phyloP scores from a whole-genome alignment of 257 asterid genomes.

The Jasminum sambac region DNA sequence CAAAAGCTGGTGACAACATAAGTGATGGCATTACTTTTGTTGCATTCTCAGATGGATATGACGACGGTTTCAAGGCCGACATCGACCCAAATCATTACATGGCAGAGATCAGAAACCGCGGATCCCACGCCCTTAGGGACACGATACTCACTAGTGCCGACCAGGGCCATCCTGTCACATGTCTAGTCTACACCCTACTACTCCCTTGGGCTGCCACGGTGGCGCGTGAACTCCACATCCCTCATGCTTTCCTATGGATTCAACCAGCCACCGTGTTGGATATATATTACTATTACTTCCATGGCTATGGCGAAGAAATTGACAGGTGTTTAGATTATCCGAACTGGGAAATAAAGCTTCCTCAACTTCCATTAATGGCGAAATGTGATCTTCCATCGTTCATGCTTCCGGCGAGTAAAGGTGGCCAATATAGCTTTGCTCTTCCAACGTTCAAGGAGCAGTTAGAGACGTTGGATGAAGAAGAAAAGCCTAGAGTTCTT shows the following conservation, averaged over 20 bases:
- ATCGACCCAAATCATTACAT: constrained; percentile 28
- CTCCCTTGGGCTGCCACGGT: constrained; percentile 56
- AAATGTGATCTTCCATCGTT: constrained; percentile 59
- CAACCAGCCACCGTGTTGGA: constrained; percentile 65
- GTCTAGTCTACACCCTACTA: constrained; percentile 48
- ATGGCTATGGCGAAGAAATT: constrained; percentile 42
- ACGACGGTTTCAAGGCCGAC: constrained; percentile 36
- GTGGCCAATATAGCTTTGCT: constrained; percentile 6
- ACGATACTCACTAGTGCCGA: constrained; percentile 23
- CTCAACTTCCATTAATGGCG: constrained; percentile 45
- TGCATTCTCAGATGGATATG: constrained; percentile 60
- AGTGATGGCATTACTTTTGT: constrained; percentile 39
- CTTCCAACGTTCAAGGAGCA: constrained; percentile 45
- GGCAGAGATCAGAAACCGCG: constrained; percentile 30
- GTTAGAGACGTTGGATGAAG: constrained; percentile 33
- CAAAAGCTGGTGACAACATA: constrained; percentile 8
- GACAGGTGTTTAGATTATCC: neutral
- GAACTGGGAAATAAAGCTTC: constrained; percentile 33
- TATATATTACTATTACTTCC: constrained; percentile 53
- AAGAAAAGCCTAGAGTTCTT: constrained; percentile 40
- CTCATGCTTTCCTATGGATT: constrained; percentile 60
- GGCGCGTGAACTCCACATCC: constrained; percentile 53
- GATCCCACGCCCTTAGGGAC: constrained; percentile 34
- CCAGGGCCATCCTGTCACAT: constrained; percentile 45
- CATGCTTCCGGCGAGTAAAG: constrained; percentile 32